phyloP scores from a whole-genome alignment of 768 basidiomycete species.

The Xerocomellus intermedius region DNA sequence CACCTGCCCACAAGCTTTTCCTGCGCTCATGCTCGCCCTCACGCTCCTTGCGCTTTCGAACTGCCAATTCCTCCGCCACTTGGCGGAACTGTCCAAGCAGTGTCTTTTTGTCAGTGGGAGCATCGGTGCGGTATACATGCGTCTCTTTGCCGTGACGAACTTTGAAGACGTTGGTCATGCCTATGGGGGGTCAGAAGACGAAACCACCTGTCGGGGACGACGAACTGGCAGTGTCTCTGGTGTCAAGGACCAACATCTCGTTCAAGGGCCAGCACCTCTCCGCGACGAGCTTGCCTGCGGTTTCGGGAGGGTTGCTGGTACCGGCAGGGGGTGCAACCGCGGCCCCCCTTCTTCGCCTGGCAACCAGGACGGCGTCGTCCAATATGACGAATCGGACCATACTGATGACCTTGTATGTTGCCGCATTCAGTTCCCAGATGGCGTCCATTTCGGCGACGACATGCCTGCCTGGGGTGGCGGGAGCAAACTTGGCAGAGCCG shows the following conservation, averaged over 20 bases:
- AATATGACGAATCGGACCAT: conserved; percentile 87
- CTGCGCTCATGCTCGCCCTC: conserved; percentile 90
- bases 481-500: conserved; percentile 93
- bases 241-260: conserved; percentile 93
- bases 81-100: conserved; percentile 85
- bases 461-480: conserved; percentile 87
- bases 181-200: conserved; percentile 31
- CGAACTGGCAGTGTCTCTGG: conserved; percentile 91
- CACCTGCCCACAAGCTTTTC: conserved; percentile 64
- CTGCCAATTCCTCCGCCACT: conserved; percentile 87
- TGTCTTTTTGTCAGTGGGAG: conserved; percentile 78
- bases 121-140: conserved; percentile 88
- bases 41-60: conserved; percentile 88
- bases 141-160: conserved; percentile 91
- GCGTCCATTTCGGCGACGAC: conserved; percentile 84
- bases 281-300: conserved; percentile 76
- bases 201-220: background rate
- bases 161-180: conserved; percentile 96
- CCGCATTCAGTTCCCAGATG: conserved; percentile 82
- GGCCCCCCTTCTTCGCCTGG: conserved; percentile 66
- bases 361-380: conserved; percentile 89
- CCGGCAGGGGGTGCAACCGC: conserved; percentile 59
- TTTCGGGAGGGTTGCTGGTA: conserved; percentile 56
- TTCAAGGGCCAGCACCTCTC: conserved; percentile 91
- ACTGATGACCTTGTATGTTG: conserved; percentile 91